These are phyloP conservation scores for Citrus sp. DNA, from an alignment of 345 rosid genomes.

Conservation along the genomic window DNA sequence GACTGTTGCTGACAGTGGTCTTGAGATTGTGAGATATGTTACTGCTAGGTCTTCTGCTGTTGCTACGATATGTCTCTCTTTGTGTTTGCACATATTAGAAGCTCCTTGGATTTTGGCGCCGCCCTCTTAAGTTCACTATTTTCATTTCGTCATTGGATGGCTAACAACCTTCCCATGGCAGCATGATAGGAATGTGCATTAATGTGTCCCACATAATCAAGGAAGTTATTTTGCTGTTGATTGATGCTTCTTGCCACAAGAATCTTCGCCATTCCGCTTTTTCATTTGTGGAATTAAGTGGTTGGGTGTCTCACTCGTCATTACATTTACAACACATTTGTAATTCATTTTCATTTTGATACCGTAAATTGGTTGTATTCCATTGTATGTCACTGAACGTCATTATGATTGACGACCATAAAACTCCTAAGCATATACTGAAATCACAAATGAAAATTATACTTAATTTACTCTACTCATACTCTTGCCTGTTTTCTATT, in stretches of 20 bases:
- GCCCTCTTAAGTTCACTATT: constrained; percentile 28
- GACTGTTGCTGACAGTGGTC: constrained; percentile 40
- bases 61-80: constrained; percentile 48
- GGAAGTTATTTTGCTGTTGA: neutral
- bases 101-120: constrained; percentile 57
- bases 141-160: neutral
- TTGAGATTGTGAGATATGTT: constrained; percentile 45
- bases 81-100: constrained; percentile 61
- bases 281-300: neutral
- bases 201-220: neutral
- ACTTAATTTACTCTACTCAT: neutral
- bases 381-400: neutral
- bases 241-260: neutral
- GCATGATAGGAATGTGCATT: neutral
- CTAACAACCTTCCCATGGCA: neutral
- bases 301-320: neutral
- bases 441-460: neutral
- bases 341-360: neutral
- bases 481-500: neutral
- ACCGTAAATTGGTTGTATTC: neutral
- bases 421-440: neutral
- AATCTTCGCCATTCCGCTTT: neutral
- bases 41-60: constrained; percentile 47
- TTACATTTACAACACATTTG: neutral
- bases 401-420: neutral